These are phyloP conservation scores for Knufia fluminis DNA, from an alignment of 2,329 filamentous ascomycete genomes.

Conservation along the genomic window DNA sequence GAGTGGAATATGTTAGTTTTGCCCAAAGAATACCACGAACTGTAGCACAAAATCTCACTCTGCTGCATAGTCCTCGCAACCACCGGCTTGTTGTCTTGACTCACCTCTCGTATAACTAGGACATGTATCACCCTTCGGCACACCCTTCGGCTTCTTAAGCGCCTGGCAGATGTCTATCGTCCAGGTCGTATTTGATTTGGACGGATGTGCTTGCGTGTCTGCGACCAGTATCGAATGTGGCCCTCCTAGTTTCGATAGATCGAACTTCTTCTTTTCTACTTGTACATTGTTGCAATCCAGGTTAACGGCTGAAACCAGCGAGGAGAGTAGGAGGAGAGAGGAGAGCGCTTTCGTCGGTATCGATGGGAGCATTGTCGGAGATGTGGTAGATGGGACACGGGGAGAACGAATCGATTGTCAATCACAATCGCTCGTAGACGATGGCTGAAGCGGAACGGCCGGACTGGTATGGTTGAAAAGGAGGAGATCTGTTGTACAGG, in stretches of 20 bases:
- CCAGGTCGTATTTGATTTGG: constrained; percentile 63
- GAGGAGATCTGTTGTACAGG: neutral
- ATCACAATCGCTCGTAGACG: too few species aligned
- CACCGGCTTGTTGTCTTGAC: constrained; percentile 14
- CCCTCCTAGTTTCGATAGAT: constrained; percentile 31
- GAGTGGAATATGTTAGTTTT: constrained; percentile 11
- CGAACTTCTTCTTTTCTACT: constrained; percentile 30
- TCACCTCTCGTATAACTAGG: constrained; percentile 59
- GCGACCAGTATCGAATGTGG: constrained; percentile 26
- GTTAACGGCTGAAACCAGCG: constrained; percentile 25
- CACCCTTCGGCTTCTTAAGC: constrained; percentile 46
- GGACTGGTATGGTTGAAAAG: neutral
- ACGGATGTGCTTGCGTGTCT: constrained; percentile 20
- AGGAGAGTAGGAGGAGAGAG: constrained; percentile 24
- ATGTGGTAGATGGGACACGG: neutral
- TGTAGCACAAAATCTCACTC: too few species aligned
- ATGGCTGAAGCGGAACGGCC: neutral
- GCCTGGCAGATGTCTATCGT: constrained; percentile 67
- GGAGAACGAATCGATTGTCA: too few species aligned
- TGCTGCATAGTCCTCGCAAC: neutral
- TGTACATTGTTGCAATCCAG: constrained; percentile 33
- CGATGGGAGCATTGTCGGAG: neutral
- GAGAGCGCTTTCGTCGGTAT: constrained; percentile 11
- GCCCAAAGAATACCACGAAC: neutral
- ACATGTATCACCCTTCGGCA: constrained; percentile 52